Conservation (phyloP, 805 yeast genomes). For the Barnettozyma populi region DNA sequence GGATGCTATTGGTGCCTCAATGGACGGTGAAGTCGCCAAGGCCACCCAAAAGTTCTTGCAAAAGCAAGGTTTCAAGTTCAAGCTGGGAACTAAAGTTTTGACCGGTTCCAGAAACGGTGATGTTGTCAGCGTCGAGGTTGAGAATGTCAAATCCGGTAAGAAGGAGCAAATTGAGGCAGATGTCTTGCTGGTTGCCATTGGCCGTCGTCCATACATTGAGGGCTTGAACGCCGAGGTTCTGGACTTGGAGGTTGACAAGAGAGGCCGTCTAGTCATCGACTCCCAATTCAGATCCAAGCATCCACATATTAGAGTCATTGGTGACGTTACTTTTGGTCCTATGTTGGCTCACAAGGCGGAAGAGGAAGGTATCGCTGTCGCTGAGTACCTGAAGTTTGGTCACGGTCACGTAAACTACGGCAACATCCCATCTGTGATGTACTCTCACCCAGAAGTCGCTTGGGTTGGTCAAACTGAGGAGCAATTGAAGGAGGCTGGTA, state of each 20-base stretch:
- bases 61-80: constrained; percentile 94
- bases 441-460: constrained; percentile 98
- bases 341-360: constrained; percentile 99
- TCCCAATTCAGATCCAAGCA: constrained; percentile 87
- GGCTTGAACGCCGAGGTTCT: constrained; percentile 85
- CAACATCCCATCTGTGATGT: constrained; percentile 98
- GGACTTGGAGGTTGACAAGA: constrained; percentile 87
- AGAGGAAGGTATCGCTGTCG: constrained; percentile 99
- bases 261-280: constrained; percentile 92
- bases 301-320: constrained; percentile 94
- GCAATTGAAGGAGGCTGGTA: constrained; percentile 88
- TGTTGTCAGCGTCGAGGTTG: constrained; percentile 77
- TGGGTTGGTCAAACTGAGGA: constrained; percentile 98
- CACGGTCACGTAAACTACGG: constrained; percentile 98
- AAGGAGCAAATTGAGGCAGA: constrained; percentile 80
- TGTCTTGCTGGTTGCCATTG: constrained; percentile 92
- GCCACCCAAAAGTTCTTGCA: constrained; percentile 81
- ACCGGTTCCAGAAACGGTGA: constrained; percentile 88
- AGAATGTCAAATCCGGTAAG: constrained; percentile 82
- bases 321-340: constrained; percentile 97
- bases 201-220: constrained; percentile 95
- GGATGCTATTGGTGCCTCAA: constrained; percentile 91
- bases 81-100: constrained; percentile 85
- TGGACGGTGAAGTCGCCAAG: constrained; percentile 95
- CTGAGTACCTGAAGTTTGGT: constrained; percentile 86